Evolutionary conservation across 768 basidiomycete genomes (phyloP), one percentile per base, ranked within the genome.

Genomic region (Dentipellis sp.): DNA sequence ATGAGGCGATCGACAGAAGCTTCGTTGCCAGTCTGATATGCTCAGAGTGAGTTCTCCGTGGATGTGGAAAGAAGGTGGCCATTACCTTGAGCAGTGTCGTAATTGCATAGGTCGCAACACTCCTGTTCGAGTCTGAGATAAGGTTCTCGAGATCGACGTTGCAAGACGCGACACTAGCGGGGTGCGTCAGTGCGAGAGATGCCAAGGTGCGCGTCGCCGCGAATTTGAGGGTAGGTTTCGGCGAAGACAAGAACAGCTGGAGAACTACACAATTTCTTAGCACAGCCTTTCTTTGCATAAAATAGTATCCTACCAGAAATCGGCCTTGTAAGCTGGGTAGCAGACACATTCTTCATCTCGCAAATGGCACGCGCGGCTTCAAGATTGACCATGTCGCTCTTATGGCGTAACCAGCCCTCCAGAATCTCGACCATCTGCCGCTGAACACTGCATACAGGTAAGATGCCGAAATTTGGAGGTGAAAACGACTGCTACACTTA

Each of bases 351-450:
- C 71, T 86, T 89, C 89, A 95, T 91, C 69, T 97, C 95, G 68
- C 94, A 97, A 59, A 99, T 95, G 7, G 86, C 94, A 46, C 97
- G 88, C 3, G 97, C 95, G 19, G 97, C 97, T 70, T 99, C 97
- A 59, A 94, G 90, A 72, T 98, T 98, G 66, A 99, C 97, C 95
- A 97, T 99, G 68, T 99, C 97, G 63, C 93, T 97, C 77, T 99
- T 99, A 73, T 99, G 97, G 57, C 94, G 84, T 58, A 98, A 75
- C 85, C 94, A 94, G 36, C 89, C 86, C 67, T 98, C 97, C 38
- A 98, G 77, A 45, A 97, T 79, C 61, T 98, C 97, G 53, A 92
- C 76, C 80, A 97, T 95, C 64, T 91, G 93, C 59, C 81, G 84
- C 70, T 95, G 93, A 22, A 94, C 75, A 66, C 95, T 99, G 62